phyloP scores from a whole-genome alignment of 805 yeast species.

The Hanseniaspora taiwanica region DNA sequence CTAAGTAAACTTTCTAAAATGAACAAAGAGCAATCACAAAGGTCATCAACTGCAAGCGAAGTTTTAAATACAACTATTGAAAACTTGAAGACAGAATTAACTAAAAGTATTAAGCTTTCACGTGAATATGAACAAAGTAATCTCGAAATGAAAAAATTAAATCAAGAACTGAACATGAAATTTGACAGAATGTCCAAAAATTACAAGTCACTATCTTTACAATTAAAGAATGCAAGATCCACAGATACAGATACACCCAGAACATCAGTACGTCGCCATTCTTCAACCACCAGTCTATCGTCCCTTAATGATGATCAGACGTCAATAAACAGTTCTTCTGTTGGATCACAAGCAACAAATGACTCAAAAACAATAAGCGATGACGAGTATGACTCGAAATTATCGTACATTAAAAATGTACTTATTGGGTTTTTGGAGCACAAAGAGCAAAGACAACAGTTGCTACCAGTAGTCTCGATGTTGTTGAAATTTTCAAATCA shows the following conservation, averaged over 20 bases:
- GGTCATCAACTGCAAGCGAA: slow-evolving; percentile 8
- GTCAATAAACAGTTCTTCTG: background rate
- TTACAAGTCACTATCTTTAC: slow-evolving; percentile 50
- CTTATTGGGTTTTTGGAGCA: slow-evolving; percentile 85
- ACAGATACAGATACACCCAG: slow-evolving; percentile 15
- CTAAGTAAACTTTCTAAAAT: background rate
- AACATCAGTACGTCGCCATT: slow-evolving; percentile 18
- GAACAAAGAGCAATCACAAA: background rate
- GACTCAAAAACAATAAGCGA: background rate
- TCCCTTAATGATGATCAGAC: background rate
- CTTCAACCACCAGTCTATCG: background rate
- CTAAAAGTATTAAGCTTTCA: slow-evolving; percentile 34
- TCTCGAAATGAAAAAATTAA: slow-evolving; percentile 39
- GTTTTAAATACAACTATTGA: slow-evolving; percentile 12
- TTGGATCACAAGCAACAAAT: background rate
- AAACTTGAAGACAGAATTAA: slow-evolving; percentile 42
- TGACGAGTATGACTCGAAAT: slow-evolving; percentile 27
- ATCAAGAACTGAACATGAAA: slow-evolving; percentile 57
- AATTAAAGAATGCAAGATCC: slow-evolving; percentile 35
- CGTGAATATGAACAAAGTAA: slow-evolving; percentile 45
- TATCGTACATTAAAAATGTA: slow-evolving; percentile 79
- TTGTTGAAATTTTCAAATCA: slow-evolving; percentile 51
- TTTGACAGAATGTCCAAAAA: slow-evolving; percentile 53
- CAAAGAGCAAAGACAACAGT: slow-evolving; percentile 75
- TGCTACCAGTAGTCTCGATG: slow-evolving; percentile 75